Evolutionary conservation across 805 yeast genomes (phyloP).

Genomic region (Saccharomycopsis oosterbeekiorum): DNA sequence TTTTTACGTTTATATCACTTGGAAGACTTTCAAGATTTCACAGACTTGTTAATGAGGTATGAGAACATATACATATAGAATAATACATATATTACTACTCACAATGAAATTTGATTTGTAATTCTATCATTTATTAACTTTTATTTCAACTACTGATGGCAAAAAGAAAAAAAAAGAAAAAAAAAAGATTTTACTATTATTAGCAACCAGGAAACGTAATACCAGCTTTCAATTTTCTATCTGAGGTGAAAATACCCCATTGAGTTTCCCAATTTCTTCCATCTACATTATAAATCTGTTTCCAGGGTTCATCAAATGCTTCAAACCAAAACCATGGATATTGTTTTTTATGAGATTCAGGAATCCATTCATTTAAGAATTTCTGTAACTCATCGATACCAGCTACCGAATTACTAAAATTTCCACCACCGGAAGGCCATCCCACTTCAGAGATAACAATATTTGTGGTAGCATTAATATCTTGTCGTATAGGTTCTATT

Average conservation of each 20-base stretch:
- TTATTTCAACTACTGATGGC: background rate
- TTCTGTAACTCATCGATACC: constrained; percentile 33
- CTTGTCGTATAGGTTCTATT: constrained; percentile 30
- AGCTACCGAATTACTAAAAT: constrained; percentile 36
- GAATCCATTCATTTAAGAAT: constrained; percentile 44
- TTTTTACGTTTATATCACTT: constrained; percentile 79
- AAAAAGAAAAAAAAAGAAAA: constrained; percentile 2
- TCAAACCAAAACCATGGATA: constrained; percentile 54
- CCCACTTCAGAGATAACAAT: constrained; percentile 54
- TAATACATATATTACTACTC: background rate
- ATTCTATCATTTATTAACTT: background rate
- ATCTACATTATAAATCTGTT: constrained; percentile 34
- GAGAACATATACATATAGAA: background rate
- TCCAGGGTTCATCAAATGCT: constrained; percentile 71
- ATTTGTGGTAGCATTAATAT: constrained; percentile 22
- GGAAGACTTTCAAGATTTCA: constrained; percentile 30
- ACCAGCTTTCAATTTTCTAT: constrained; percentile 37
- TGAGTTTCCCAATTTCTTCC: constrained; percentile 54
- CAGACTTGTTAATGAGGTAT: background rate
- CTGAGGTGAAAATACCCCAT: constrained; percentile 54
- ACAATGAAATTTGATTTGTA: background rate
- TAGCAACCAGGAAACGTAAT: constrained; percentile 20
- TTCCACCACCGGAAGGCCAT: constrained; percentile 63
- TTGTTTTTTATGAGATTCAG: constrained; percentile 30
- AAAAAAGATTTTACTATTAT: background rate